A percentile compares a stretch with the other conserved stretches of the same genome.
Evolutionary conservation across 441 rosid genomes (phyloP).

Genomic region (Manihot esculenta): DNA sequence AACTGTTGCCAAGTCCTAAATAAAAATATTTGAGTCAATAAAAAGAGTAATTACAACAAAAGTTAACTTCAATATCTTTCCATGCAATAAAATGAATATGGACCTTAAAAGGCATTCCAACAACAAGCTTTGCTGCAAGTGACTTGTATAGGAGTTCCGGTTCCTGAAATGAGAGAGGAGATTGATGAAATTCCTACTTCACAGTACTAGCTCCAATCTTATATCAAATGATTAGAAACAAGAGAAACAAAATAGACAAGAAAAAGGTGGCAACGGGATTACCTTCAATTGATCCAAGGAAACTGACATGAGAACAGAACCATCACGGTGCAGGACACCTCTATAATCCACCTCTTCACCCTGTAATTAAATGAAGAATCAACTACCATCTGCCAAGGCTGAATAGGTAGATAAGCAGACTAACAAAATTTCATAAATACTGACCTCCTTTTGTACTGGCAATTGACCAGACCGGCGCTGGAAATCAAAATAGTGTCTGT

Average conservation of each 20-base stretch:
- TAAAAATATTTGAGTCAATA: slow-evolving; percentile 22
- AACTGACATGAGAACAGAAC: slow-evolving; percentile 89
- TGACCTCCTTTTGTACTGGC: slow-evolving; percentile 89
- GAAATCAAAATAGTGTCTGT: slow-evolving; percentile 89
- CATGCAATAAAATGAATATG: slow-evolving; percentile 17
- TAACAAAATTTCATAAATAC: slow-evolving; percentile 1
- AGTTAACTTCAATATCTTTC: slow-evolving; percentile 3
- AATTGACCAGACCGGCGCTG: slow-evolving; percentile 88
- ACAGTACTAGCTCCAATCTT: background rate
- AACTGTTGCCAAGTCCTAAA: slow-evolving; percentile 81
- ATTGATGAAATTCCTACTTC: background rate
- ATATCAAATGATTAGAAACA: background rate
- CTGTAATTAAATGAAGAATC: slow-evolving; percentile 34
- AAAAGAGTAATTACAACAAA: background rate
- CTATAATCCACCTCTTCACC: slow-evolving; percentile 96
- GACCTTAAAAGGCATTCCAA: slow-evolving; percentile 94
- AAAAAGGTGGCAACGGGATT: slow-evolving; percentile 11
- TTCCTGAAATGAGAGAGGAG: slow-evolving; percentile 36
- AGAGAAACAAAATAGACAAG: background rate
- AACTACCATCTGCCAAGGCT: slow-evolving; percentile 17
- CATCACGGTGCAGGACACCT: slow-evolving; percentile 94
- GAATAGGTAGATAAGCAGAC: slow-evolving; percentile 6
- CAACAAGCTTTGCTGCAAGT: slow-evolving; percentile 78
- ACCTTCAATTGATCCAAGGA: slow-evolving; percentile 84
- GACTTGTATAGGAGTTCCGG: slow-evolving; percentile 89